Base-by-base conservation (phyloP, 176 grass and related monocot genomes). In the Avena eriantha region DNA sequence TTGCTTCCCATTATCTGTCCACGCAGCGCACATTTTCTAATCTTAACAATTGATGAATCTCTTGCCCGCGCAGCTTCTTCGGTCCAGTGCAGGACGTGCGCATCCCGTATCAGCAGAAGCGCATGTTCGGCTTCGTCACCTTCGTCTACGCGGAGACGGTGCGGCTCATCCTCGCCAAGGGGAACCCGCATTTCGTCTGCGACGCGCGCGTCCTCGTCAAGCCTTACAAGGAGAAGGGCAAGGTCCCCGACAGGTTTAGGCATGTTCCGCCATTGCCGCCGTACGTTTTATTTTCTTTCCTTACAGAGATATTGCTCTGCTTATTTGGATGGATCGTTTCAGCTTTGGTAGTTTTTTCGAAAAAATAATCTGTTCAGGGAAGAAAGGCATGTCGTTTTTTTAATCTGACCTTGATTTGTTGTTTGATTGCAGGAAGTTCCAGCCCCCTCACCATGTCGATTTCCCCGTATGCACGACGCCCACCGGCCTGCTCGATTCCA, bases 121-220 rank as follows among this genome's bases (percentile, higher is more conserved):
- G 95, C 71, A 98, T 98, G 95, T 98, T 98, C n/a, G 95, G 95
- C 22, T 98, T 98, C 15, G 95, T 98, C 80, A 98, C 95, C 83
- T 98, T 98, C 83, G 83, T 90, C 22, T 94, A 89, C 77, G 84
- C 92, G 4, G 92, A 94, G 69, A 94, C 95, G 0, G 95, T 94
- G 29, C 86, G 83, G 73, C 18, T 86, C 14, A 97, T 97, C 51
- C 73, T 97, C 9, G 79, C 84, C 31, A 97, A 93, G 56, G 90
- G 95, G 31, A 94, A 94, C 87, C 95, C 95, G 14, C 95, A 97
- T 82, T 94, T 94, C 75, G 89, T 97, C 11, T 91, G 95, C 34
- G 92, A 94, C 75, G 89, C 95, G 14, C 87, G 95, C 67, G 92
- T 97, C 29, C 95, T 97, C 67, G 95, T 97, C 83, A 97, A 97